Conservation (phyloP, 768 basidiomycete genomes). For the Suillus cothurnatus region DNA sequence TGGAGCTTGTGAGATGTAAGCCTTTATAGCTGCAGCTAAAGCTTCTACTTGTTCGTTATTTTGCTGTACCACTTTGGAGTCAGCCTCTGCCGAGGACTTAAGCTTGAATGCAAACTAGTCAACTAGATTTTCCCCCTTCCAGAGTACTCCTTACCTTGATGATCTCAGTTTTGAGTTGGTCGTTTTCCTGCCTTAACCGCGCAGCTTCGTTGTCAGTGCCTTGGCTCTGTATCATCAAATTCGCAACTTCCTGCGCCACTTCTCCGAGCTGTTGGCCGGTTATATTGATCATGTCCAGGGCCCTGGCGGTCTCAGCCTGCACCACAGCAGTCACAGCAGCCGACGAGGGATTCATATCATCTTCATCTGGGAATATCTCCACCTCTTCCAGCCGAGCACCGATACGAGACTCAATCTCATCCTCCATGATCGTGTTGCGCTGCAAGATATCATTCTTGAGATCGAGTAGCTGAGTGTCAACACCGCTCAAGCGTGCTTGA, state of each 20-base stretch:
- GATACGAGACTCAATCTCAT: constrained; percentile 34
- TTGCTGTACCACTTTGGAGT: constrained; percentile 19
- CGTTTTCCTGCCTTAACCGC: constrained; percentile 30
- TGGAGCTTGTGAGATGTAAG: constrained; percentile 33
- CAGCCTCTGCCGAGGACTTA: constrained; percentile 16
- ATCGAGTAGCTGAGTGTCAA: constrained; percentile 33
- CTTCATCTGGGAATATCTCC: constrained; percentile 19
- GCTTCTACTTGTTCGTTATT: constrained; percentile 30
- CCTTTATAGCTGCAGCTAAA: constrained; percentile 31
- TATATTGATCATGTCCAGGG: background rate
- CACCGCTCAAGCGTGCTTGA: constrained; percentile 28
- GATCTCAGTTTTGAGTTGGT: constrained; percentile 25
- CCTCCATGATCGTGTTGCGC: constrained; percentile 30
- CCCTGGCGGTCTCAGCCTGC: constrained; percentile 13
- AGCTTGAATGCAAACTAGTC: constrained; percentile 18
- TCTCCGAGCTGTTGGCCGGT: constrained; percentile 33
- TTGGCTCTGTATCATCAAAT: constrained; percentile 33
- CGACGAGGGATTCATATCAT: constrained; percentile 18
- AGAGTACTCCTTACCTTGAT: constrained; percentile 26
- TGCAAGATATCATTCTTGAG: constrained; percentile 41
- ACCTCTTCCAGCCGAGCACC: constrained; percentile 32
- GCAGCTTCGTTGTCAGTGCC: constrained; percentile 23
- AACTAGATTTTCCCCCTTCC: background rate
- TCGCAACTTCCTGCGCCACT: constrained; percentile 33
- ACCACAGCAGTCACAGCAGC: constrained; percentile 29